Evolutionary conservation across 2,329 filamentous ascomycete genomes (phyloP).

Genomic region (Daldinia sp.): DNA sequence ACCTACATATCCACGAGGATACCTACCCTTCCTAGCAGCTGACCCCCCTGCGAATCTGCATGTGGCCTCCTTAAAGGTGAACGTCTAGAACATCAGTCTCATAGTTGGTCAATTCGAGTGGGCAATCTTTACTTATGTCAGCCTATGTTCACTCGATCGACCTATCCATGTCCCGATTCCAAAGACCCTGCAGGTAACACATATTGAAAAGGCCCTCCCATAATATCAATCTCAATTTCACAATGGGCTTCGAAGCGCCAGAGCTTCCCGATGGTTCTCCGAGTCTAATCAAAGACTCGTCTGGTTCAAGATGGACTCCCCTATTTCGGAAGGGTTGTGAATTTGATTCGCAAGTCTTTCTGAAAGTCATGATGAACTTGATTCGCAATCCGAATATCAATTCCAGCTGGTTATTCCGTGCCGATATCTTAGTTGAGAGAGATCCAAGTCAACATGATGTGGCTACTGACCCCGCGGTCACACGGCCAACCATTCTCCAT

Average conservation of each 20-base stretch:
- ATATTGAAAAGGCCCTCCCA: constrained; percentile 12
- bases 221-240: constrained; percentile 9
- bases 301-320: constrained; percentile 58
- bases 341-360: constrained; percentile 71
- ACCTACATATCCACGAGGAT: constrained; percentile 18
- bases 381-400: constrained; percentile 83
- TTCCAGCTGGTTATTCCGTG: constrained; percentile 78
- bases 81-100: constrained; percentile 32
- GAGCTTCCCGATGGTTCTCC: constrained; percentile 46
- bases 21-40: constrained; percentile 33
- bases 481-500: constrained; percentile 50
- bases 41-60: constrained; percentile 25
- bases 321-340: constrained; percentile 65
- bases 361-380: constrained; percentile 74
- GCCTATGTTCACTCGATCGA: constrained; percentile 21
- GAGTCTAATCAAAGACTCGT: constrained; percentile 49
- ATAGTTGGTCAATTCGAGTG: constrained; percentile 9
- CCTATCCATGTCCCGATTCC: constrained; percentile 18
- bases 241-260: constrained; percentile 49
- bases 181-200: constrained; percentile 22
- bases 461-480: constrained; percentile 40
- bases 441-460: constrained; percentile 47
- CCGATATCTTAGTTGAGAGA: constrained; percentile 73
- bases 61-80: constrained; percentile 19
- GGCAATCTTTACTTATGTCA: constrained; percentile 20